Evolutionary conservation across 805 yeast species (phyloP).

Genomic region (Wickerhamomyces kurtzmanii): DNA sequence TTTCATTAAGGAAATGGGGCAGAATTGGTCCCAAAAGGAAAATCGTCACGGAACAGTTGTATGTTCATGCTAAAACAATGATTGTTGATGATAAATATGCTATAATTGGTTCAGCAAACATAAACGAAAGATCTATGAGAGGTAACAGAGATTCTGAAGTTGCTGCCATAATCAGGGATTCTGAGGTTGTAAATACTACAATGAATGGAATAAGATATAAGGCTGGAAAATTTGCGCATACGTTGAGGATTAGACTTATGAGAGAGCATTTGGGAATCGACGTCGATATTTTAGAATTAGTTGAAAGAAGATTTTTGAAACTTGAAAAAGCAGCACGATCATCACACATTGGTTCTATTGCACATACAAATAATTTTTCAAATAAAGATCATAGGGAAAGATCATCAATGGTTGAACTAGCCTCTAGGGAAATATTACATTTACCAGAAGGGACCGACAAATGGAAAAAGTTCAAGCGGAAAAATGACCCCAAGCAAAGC

Average conservation of each 20-base stretch:
- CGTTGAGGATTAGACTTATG: slow-evolving; percentile 85
- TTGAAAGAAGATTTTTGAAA: slow-evolving; percentile 59
- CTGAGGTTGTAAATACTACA: slow-evolving; percentile 47
- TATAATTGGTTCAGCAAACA: slow-evolving; percentile 94
- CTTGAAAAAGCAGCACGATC: slow-evolving; percentile 23
- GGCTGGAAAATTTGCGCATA: slow-evolving; percentile 85
- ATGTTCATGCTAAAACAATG: slow-evolving; percentile 88
- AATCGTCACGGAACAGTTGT: slow-evolving; percentile 82
- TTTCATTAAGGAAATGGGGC: slow-evolving; percentile 93
- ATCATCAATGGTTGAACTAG: slow-evolving; percentile 71
- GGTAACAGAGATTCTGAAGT: slow-evolving; percentile 93
- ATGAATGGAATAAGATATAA: slow-evolving; percentile 79
- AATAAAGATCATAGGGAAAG: slow-evolving; percentile 22
- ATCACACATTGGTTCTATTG: slow-evolving; percentile 11
- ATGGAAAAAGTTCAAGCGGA: slow-evolving; percentile 24
- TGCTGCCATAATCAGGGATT: slow-evolving; percentile 82
- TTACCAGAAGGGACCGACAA: slow-evolving; percentile 35
- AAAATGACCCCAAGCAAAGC: neutral
- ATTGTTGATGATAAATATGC: slow-evolving; percentile 91
- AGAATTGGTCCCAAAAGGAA: slow-evolving; percentile 67
- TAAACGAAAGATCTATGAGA: slow-evolving; percentile 92
- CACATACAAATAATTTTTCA: slow-evolving; percentile 34
- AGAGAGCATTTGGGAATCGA: slow-evolving; percentile 94
- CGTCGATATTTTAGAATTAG: slow-evolving; percentile 74
- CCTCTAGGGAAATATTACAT: slow-evolving; percentile 55